Conservation (phyloP, 2,329 filamentous ascomycete genomes). For the Bretziella fagacearum region DNA sequence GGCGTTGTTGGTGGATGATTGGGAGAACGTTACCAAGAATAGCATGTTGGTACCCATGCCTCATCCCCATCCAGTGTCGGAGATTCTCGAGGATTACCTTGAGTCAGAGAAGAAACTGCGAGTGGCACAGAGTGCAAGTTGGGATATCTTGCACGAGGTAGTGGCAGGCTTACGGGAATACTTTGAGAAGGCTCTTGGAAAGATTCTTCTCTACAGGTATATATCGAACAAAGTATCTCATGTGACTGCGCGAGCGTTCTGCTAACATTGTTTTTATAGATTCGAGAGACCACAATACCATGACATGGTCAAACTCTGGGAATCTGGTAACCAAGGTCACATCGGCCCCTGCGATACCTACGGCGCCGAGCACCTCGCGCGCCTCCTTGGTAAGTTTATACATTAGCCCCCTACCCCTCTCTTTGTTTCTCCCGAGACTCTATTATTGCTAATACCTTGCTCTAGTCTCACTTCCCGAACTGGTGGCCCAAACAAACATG, state of each 20-base stretch:
- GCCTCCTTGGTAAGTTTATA: conserved; percentile 57
- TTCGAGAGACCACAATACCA: conserved; percentile 85
- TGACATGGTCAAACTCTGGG: conserved; percentile 55
- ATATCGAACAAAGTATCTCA: conserved; percentile 17
- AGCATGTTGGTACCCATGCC: conserved; percentile 77
- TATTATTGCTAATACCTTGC: neutral
- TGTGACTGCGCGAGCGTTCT: neutral
- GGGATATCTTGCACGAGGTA: conserved; percentile 80
- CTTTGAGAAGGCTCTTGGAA: conserved; percentile 77
- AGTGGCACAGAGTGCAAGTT: conserved; percentile 47
- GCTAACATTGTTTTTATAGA: conserved; percentile 25
- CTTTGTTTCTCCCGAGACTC: neutral
- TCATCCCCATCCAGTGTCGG: conserved; percentile 53
- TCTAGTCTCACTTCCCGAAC: conserved; percentile 73
- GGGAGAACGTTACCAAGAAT: conserved; percentile 97
- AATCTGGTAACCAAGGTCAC: conserved; percentile 41
- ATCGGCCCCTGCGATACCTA: conserved; percentile 70
- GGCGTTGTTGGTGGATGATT: conserved; percentile 87
- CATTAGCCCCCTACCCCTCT: neutral
- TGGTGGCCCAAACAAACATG: conserved; percentile 96
- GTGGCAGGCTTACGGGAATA: conserved; percentile 77
- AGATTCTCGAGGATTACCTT: conserved; percentile 69
- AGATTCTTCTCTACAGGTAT: conserved; percentile 70
- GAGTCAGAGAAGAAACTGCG: conserved; percentile 51
- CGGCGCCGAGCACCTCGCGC: conserved; percentile 78